phyloP scores from a whole-genome alignment of 177 flowering plant genomes.

The Vitis hybrid region DNA sequence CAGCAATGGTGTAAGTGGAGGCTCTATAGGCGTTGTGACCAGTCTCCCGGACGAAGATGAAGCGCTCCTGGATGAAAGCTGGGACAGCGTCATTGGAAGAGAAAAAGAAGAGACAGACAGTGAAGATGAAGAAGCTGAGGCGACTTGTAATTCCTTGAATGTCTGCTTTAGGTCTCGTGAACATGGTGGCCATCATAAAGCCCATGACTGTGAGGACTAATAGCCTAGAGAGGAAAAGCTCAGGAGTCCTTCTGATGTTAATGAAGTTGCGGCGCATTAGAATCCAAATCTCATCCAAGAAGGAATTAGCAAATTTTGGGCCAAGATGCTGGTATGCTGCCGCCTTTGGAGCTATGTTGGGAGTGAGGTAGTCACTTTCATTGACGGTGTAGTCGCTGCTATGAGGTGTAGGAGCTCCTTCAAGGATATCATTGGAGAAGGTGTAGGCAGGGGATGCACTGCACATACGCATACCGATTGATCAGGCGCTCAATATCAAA shows the following conservation, averaged over 20 bases:
- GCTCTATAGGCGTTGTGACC: constrained; percentile 76
- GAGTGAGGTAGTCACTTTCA: constrained; percentile 63
- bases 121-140: constrained; percentile 75
- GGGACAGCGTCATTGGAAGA: constrained; percentile 80
- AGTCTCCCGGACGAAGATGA: constrained; percentile 65
- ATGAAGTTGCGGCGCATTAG: constrained; percentile 70
- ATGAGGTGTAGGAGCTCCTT: constrained; percentile 58
- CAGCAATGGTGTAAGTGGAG: constrained; percentile 63
- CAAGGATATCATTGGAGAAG: constrained; percentile 46
- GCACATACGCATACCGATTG: constrained; percentile 9
- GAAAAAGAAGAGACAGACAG: constrained; percentile 72
- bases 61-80: constrained; percentile 82
- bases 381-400: constrained; percentile 70
- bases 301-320: constrained; percentile 56
- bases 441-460: constrained; percentile 48
- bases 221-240: constrained; percentile 70
- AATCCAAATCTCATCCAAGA: constrained; percentile 51
- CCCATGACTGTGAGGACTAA: constrained; percentile 69
- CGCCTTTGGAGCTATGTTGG: constrained; percentile 13
- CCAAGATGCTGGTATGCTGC: constrained; percentile 22
- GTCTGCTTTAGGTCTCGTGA: constrained; percentile 35
- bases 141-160: constrained; percentile 62
- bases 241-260: constrained; percentile 66
- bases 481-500: too few species aligned
- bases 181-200: constrained; percentile 77